Evolutionary conservation across 192 early-diverging fungal genomes (phyloP), one percentile per base, ranked within the genome.

Genomic region (Funneliformis geosporum): DNA sequence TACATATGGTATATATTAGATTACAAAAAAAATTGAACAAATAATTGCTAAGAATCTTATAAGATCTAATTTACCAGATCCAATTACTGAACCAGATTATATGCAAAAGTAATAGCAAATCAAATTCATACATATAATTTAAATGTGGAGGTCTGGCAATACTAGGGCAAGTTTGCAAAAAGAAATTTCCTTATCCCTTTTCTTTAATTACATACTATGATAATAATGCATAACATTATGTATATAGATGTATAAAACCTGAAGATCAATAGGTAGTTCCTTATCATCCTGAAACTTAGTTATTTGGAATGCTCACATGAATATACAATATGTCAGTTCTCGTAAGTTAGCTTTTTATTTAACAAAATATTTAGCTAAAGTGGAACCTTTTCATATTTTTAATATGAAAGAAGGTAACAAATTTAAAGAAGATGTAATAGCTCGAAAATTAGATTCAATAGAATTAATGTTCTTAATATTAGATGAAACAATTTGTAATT

Each of bases 211-310:
- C 25, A 0, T 73, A 59, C 16, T 23, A 23, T 28, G 27, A 39
- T 59, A 1, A 3, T 55, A 21, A 59, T 6, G 10, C 6, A 2
- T 16, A 16, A 33, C 5, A 46, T 23, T 73, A 73, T 18, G 55
- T 25, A 14, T 73, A 73, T 16, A 14, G 21, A 50, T 73, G 71
- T 55, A 12, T 73, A 10, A 73, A 21, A 50, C 21, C 43, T 55
- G 21, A 50, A 8, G 71, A 73, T 28, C 43, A 55, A 55, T 73
- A 46, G 71, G 71, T 73, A 4, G 47, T 73, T 11, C 71, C 47
- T 14, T 73, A 73, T 11, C 71, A 73, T 73, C 4, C 50, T 14
- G 1, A 0, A 8, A 73, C 71, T 55, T 73, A 27, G 5, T 73
- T 0, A 55, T 73, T n/a, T 73, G 25, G 47, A 50, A 73, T 55